Percentiles rank a stretch among this genome's conserved stretches.
Evolutionary conservation across 306 rosid species (phyloP).

Genomic region (Castanea mollissima): DNA sequence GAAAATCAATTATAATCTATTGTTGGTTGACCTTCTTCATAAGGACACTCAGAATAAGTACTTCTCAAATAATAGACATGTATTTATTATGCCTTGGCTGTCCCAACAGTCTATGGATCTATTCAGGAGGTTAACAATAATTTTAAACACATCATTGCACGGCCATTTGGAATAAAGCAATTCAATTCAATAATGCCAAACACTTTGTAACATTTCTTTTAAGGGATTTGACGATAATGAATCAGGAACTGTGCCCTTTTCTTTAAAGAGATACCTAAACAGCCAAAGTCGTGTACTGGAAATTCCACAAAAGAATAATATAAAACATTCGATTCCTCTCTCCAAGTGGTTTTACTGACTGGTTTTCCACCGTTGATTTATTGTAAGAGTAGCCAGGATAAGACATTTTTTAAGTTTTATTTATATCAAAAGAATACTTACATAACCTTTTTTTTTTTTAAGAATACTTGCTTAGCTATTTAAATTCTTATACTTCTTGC

Average conservation of each 20-base stretch:
- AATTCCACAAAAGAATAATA: background rate
- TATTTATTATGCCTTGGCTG: background rate
- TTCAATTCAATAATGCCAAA: background rate
- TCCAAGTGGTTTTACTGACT: no score
- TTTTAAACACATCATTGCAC: no score
- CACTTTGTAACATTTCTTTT: background rate
- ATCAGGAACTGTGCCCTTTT: background rate
- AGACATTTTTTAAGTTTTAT: background rate
- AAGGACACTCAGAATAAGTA: background rate
- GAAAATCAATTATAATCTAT: background rate
- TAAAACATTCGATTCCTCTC: background rate
- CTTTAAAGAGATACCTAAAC: background rate
- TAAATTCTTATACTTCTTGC: background rate
- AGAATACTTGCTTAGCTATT: background rate
- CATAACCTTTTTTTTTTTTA: no score
- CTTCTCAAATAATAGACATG: background rate
- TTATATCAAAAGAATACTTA: background rate
- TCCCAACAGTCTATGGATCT: background rate
- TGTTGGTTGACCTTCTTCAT: background rate
- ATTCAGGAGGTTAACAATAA: no score
- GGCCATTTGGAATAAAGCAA: no score
- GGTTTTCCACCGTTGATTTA: background rate
- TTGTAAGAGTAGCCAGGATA: background rate
- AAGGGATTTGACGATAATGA: background rate
- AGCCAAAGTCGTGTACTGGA: background rate